These are phyloP conservation scores for Paramyrothecium roridum DNA, from an alignment of 2,329 filamentous ascomycete species.

Conservation along the genomic window DNA sequence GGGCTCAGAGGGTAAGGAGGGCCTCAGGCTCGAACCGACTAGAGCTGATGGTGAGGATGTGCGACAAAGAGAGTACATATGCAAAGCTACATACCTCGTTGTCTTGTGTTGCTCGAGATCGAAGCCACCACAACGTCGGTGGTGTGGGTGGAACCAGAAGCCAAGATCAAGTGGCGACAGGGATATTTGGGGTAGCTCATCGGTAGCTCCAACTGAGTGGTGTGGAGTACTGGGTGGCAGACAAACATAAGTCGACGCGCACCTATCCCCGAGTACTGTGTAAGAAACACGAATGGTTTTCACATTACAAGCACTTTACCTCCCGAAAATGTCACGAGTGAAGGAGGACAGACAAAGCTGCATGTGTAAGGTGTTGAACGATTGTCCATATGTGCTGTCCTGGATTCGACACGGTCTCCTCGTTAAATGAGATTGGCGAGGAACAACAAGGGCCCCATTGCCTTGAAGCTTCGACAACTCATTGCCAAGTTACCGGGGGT, in stretches of 20 bases:
- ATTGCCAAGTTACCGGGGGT: not conserved
- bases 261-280: too few relatives aligned
- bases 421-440: too few relatives aligned
- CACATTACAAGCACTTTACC: too few relatives aligned
- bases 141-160: not conserved
- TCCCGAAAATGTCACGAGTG: too few relatives aligned
- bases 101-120: not conserved
- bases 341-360: too few relatives aligned
- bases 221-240: not conserved
- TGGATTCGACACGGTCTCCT: too few relatives aligned
- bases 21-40: not conserved
- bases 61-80: not conserved
- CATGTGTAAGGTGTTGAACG: too few relatives aligned
- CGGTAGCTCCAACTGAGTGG: not conserved
- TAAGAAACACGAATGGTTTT: too few relatives aligned
- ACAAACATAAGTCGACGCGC: too few relatives aligned
- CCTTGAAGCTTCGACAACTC: not conserved
- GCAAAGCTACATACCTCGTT: not conserved
- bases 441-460: too few relatives aligned
- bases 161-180: not conserved
- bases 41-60: not conserved
- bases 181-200: not conserved
- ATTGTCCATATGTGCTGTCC: too few relatives aligned
- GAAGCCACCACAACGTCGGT: not conserved
- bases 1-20: not conserved